Evolutionary conservation across 2,329 filamentous ascomycete genomes (phyloP), one percentile per base, ranked within the genome.

Genomic region (Albophoma yamanashiensis): DNA sequence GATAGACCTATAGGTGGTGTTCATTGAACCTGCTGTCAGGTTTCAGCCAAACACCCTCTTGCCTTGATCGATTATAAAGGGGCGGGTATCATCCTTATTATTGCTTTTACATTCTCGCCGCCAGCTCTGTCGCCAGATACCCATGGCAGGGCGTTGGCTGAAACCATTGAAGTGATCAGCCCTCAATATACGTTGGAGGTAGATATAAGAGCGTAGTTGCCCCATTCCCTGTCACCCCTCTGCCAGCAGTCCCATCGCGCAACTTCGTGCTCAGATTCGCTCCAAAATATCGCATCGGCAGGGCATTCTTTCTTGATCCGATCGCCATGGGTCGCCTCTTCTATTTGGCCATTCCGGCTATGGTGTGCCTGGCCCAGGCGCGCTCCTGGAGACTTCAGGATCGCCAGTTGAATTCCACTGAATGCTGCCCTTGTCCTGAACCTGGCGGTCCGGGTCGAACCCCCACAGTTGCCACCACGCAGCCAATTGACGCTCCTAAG

Each of bases 381-480:
- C 66, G 64, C 20, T 63, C 68, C 40, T 62, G 63, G 38, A 63
- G 64, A 39, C 56, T 68, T 22, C 59, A 63, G 11, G 45, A 64
- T 31, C 66, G 65, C 55, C 62, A 61, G 17, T n/a, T 45, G 6
- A 59, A 63, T 20, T 59, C 58, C n/a, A 60, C 66, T 5, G 66
- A 68, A 55, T 73, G 69, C 57, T 71, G 70, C 50, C 67, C 72
- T 40, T 74, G 72, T 31, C 60, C 66, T 7, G 56, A 59, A 12
- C 50, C 67, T 22, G 62, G 62, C 27, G 62, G 59, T 15, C 36
- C 62, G 27, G 59, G 56, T 11, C 59, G 62, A n/a, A 64, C 52
- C 11, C 60, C 61, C 11, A 69, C 67, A 14, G 63, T 73, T 42
- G 71, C 68, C 25, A 62, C 71, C 38, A 70, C 67, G 47, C 60